These are phyloP conservation scores for Lachancea lanzarotensis DNA, from an alignment of 805 yeast species.

Conservation along the genomic window DNA sequence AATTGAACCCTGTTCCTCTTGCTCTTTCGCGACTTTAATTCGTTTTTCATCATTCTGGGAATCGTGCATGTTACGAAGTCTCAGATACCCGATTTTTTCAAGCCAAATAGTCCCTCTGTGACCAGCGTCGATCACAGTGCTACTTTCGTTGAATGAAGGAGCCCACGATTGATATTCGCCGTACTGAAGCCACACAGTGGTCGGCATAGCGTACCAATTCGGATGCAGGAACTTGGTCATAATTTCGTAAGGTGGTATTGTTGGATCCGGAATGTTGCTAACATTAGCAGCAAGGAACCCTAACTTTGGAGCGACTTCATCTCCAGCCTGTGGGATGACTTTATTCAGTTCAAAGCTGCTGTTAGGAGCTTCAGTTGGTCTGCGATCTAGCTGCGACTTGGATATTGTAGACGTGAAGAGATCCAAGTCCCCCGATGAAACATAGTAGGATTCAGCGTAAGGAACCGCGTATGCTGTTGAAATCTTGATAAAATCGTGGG, in stretches of 20 bases:
- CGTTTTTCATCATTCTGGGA: constrained; percentile 4
- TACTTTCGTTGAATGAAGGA: constrained; percentile 56
- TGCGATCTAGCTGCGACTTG: constrained; percentile 68
- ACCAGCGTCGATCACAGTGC: constrained; percentile 45
- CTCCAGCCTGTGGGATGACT: constrained; percentile 48
- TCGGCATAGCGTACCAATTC: constrained; percentile 57
- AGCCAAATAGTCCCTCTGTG: constrained; percentile 48
- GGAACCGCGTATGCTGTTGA: constrained; percentile 44
- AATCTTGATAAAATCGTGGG: constrained; percentile 56
- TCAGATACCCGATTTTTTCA: constrained; percentile 45
- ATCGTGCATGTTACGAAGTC: constrained; percentile 18
- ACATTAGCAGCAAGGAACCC: constrained; percentile 43
- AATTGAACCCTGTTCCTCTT: neutral
- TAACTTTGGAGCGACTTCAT: constrained; percentile 36
- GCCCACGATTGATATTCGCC: constrained; percentile 51
- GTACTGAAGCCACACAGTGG: constrained; percentile 58
- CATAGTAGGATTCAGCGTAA: constrained; percentile 59
- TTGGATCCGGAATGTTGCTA: constrained; percentile 43
- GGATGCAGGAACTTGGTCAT: constrained; percentile 51
- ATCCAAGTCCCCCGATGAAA: constrained; percentile 62
- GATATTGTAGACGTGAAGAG: constrained; percentile 68
- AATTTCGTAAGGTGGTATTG: constrained; percentile 47
- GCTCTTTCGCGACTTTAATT: constrained; percentile 3
- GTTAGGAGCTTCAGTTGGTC: constrained; percentile 61
- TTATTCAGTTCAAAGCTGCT: constrained; percentile 56